Evolutionary conservation across 2,329 filamentous ascomycete genomes (phyloP), one percentile per base, ranked within the genome.

Genomic region (Fusarium robinianum): DNA sequence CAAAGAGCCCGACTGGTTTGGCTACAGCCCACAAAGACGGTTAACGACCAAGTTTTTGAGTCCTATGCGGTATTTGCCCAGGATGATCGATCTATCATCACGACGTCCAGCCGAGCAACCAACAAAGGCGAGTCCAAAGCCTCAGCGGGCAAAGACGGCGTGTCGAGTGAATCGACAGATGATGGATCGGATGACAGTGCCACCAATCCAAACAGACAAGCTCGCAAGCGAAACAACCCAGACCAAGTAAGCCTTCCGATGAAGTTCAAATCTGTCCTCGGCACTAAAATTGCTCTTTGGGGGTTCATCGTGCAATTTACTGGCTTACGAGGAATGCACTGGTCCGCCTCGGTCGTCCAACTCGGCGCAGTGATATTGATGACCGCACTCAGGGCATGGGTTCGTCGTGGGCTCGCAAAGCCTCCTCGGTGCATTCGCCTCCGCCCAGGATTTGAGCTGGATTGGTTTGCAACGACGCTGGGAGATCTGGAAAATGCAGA

Each of bases 271-370:
- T 8, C 35, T 9, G 9, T 19, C 5, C 2, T 29, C 8, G 61
- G 49, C 4, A 48, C 51, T 3, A 10, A 49, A 1, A 31, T 63
- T 14, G 38, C 41, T 4, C 22, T 65, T 8, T 22, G 31, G 5
- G 64, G 64, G 2, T 67, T 61, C 36, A 18, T 66, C 8, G 25
- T 52, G 1, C 64, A 67, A 31, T 66, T 67, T 16, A 42, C 59
- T 10, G 63, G 63, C 4, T 33, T 63, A 14, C 53, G 61, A 3
- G 55, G 41, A 2, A 55, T 62, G 51, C 51, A 64, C 29, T 63
- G 53, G 51, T 57, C 57, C 1, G 55, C 46, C 2, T 41, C 59
- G 3, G 25, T 64, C 11, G 42, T 39, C 6, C 61, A 65, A 19
- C 60, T 67, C 17, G 55, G 12, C 1, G 53, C 46, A 5, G 57